Base-by-base conservation (phyloP, 2,329 filamentous ascomycete genomes). In the Botrytis paeoniae region DNA sequence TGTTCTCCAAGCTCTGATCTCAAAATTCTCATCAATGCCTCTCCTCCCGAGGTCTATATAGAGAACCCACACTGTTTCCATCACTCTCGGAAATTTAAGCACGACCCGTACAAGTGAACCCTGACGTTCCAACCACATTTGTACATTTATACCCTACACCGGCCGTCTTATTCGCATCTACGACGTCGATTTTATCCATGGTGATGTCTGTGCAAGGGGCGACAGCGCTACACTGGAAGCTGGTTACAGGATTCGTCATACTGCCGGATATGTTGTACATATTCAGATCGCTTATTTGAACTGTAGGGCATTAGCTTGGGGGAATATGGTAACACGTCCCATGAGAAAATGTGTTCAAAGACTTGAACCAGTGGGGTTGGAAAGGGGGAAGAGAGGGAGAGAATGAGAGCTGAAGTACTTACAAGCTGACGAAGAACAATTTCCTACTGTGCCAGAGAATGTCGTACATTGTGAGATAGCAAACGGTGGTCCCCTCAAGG, bases 381-480 rank as follows among this genome's bases (percentile, higher is more conserved):
- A 4, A 18, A 51, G 22, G 9, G n/a, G 22, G 29, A 10, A 10
- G 14, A 10, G 14, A 20, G n/a, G n/a, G 14, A 22, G 10, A 16
- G 25, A 57, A 18, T 6, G 20, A 43, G 18, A 14, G 32, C 8
- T 12, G 12, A n/a, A n/a, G 63, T 51, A 39, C 57, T 51, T 37
- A 70, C 69, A 70, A 20, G 69, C 69, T 14, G 80, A 82, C 20
- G 81, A 83, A 1, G 81, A 82, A 75, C 82, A 84, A 69, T 84
- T 82, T 0, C 83, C 82, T 20, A 75, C 76, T 6, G 80, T 78
- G 4, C 81, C 81, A 4, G 73, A 80, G 73, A 82, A 84, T 0
- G 78, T 78, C 0, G 83, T 84, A 73, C 83, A 84, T 74, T 85
- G 83, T 1, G 80, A 81, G 51, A 84, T 81, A 1, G 79, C 72